Conservation (phyloP, 176 grass and related monocot species). For the Alloteropsis semialata region DNA sequence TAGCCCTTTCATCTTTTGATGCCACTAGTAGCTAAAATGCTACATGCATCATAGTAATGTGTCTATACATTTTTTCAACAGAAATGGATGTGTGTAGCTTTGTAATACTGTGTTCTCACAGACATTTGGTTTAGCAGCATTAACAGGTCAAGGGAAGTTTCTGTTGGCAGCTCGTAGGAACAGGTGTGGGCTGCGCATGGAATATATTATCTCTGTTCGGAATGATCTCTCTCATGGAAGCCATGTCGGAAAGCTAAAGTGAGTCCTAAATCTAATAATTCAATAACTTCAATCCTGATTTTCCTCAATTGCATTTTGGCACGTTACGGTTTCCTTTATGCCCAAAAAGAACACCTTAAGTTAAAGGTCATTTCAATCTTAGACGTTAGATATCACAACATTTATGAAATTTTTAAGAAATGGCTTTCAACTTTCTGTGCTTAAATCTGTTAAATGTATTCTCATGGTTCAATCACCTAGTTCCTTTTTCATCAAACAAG, state of each 20-base stretch:
- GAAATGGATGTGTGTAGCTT: not conserved
- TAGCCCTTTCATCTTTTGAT: not conserved
- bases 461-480: not conserved
- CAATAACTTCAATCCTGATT: not conserved
- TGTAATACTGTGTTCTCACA: not conserved
- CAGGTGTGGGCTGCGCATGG: slow-evolving; percentile 41
- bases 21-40: not conserved
- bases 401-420: not conserved
- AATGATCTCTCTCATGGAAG: slow-evolving; percentile 44
- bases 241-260: slow-evolving; percentile 66
- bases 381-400: not conserved
- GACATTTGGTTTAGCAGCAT: slow-evolving; percentile 37
- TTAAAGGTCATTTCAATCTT: not conserved
- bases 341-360: not conserved
- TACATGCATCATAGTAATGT: not conserved
- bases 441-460: not conserved
- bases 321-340: not conserved
- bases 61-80: not conserved
- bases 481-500: not conserved
- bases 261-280: not conserved
- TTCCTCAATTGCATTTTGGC: not conserved
- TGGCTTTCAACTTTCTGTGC: not conserved
- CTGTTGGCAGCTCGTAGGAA: slow-evolving; percentile 53
- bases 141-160: slow-evolving; percentile 61
- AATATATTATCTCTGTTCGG: slow-evolving; percentile 55